phyloP scores from a whole-genome alignment of 2,329 filamentous ascomycete genomes.

The Trichophyton verrucosum region DNA sequence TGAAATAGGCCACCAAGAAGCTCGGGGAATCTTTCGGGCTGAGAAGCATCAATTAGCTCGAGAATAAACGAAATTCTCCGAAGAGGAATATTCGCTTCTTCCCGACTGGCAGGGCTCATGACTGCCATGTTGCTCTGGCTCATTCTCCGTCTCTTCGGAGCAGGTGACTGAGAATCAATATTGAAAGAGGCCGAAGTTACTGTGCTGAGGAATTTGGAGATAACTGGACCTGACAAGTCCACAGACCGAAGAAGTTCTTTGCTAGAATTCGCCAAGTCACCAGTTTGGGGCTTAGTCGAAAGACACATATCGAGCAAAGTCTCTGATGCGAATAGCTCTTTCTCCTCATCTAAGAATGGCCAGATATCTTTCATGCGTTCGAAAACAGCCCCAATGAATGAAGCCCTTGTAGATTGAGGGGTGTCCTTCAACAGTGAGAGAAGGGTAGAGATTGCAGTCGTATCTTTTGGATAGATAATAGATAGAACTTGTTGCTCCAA shows the following conservation, averaged over 20 bases:
- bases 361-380: conserved; percentile 59
- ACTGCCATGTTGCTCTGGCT: conserved; percentile 59
- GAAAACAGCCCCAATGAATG: conserved; percentile 55
- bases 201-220: conserved; percentile 59
- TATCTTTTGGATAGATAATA: conserved; percentile 44
- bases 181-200: conserved; percentile 58
- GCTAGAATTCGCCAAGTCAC: conserved; percentile 22
- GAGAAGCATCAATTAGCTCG: conserved; percentile 73
- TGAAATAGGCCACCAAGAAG: conserved; percentile 71
- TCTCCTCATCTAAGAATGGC: conserved; percentile 36
- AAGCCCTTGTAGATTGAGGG: conserved; percentile 33
- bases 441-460: conserved; percentile 45
- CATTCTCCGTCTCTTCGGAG: conserved; percentile 66
- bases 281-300: conserved; percentile 15
- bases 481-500: conserved; percentile 43
- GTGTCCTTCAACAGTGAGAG: conserved; percentile 39
- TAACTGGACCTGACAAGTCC: conserved; percentile 58
- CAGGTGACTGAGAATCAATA: conserved; percentile 57
- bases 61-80: conserved; percentile 74
- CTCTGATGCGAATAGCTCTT: conserved; percentile 26
- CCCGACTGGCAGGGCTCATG: conserved; percentile 41
- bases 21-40: conserved; percentile 59
- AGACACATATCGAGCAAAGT: conserved; percentile 33
- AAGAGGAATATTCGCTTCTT: conserved; percentile 56
- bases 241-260: conserved; percentile 61